Percentiles rank a stretch among this genome's conserved stretches.
Conservation (phyloP, 371 early-diverging fungal species). For the Mucor ambiguus region DNA sequence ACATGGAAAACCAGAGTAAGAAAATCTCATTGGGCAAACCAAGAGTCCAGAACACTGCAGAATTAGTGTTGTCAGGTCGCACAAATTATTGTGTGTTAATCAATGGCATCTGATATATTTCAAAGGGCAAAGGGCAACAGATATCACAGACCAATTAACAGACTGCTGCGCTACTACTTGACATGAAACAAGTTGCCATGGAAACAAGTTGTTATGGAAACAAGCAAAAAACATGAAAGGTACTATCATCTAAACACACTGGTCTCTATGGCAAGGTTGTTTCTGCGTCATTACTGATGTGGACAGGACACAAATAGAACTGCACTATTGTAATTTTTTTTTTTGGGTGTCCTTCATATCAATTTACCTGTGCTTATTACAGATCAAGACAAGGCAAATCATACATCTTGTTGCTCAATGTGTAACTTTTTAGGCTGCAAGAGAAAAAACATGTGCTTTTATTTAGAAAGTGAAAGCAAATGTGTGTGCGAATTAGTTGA, state of each 20-base stretch:
- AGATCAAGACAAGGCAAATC: not conserved
- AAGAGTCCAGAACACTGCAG: conserved; percentile 8
- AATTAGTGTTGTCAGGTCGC: conserved; percentile 1
- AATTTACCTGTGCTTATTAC: not conserved
- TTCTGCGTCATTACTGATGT: not conserved
- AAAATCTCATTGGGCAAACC: not conserved
- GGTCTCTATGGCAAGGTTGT: not conserved
- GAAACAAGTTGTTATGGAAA: not conserved
- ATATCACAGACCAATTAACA: not conserved
- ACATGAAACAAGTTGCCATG: not conserved
- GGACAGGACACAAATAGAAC: not conserved
- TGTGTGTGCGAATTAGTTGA: not conserved
- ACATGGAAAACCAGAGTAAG: not conserved
- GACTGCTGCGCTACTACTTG: not conserved
- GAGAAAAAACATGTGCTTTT: not conserved
- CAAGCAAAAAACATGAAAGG: not conserved
- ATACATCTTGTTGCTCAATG: not conserved
- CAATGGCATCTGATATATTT: not conserved
- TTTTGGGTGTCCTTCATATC: not conserved
- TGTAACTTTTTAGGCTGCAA: not conserved
- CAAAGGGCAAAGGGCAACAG: not conserved
- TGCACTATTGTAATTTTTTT: not conserved
- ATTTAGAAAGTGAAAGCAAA: not conserved
- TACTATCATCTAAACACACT: no score
- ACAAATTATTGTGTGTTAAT: conserved; percentile 1